These are phyloP conservation scores for Vaccinium myrtillus DNA, from an alignment of 148 eudicot species.

Conservation along the genomic window DNA sequence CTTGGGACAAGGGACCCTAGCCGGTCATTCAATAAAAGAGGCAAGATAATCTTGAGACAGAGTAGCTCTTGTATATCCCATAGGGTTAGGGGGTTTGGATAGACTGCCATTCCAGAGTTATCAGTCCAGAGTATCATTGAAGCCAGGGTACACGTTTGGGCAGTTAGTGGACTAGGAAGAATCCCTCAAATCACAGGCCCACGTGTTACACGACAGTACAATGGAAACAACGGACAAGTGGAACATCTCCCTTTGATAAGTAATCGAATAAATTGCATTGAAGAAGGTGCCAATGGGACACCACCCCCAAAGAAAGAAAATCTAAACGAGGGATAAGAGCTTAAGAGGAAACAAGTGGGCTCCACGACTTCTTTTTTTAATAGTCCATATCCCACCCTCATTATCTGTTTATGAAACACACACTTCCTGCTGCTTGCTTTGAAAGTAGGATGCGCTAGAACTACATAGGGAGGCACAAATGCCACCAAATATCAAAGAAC, in stretches of 20 bases:
- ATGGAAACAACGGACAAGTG: background rate
- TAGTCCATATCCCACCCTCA: background rate
- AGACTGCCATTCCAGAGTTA: background rate
- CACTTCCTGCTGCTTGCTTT: background rate
- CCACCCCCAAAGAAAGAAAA: background rate
- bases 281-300: background rate
- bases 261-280: background rate
- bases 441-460: background rate
- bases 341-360: background rate
- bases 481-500: background rate
- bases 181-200: background rate
- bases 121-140: background rate
- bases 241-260: background rate
- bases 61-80: background rate
- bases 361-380: background rate
- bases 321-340: background rate
- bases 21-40: no score
- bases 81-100: background rate
- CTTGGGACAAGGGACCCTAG: background rate
- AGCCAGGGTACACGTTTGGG: background rate
- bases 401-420: background rate
- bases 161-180: background rate
- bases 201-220: background rate
- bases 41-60: background rate
- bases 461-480: background rate